phyloP scores from a whole-genome alignment of 768 basidiomycete genomes.

The Termitomyces sp. region DNA sequence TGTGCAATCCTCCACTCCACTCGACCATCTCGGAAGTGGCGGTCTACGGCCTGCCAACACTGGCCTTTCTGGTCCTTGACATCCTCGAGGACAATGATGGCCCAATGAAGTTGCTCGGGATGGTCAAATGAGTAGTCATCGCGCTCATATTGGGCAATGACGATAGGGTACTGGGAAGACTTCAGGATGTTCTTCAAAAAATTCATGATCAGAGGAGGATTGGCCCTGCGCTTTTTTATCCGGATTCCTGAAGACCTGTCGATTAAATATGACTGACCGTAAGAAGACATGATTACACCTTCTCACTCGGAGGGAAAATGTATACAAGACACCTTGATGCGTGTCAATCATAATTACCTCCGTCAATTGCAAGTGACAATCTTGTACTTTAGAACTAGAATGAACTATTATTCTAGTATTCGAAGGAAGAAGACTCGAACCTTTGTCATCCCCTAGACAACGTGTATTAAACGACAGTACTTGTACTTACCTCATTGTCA shows the following conservation, averaged over 20 bases:
- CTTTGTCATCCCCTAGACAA: background rate
- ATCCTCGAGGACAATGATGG: constrained; percentile 1
- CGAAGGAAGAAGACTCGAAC: background rate
- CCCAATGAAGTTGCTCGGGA: constrained; percentile 6
- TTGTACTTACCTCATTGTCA: background rate
- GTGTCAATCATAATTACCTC: background rate
- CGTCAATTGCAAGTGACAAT: background rate
- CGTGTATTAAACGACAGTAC: background rate
- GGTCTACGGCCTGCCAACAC: constrained; percentile 4
- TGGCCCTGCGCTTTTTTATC: background rate
- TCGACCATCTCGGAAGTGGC: constrained; percentile 1
- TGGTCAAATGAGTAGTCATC: constrained; percentile 2
- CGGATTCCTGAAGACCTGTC: background rate
- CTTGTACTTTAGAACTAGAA: background rate
- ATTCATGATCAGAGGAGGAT: background rate
- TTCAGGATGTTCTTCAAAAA: background rate
- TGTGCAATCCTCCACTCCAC: constrained; percentile 1
- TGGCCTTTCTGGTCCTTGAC: constrained; percentile 2
- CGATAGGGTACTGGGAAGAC: constrained; percentile 1
- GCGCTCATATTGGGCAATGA: constrained; percentile 7
- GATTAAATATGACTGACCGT: background rate
- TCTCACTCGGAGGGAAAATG: background rate
- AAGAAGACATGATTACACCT: background rate
- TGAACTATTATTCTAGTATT: background rate
- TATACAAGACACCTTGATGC: background rate